Percentiles rank a stretch among this genome's conserved stretches.
Evolutionary conservation across 495 filamentous ascomycete genomes (phyloP).

Genomic region (Jackrogersella multiformis): DNA sequence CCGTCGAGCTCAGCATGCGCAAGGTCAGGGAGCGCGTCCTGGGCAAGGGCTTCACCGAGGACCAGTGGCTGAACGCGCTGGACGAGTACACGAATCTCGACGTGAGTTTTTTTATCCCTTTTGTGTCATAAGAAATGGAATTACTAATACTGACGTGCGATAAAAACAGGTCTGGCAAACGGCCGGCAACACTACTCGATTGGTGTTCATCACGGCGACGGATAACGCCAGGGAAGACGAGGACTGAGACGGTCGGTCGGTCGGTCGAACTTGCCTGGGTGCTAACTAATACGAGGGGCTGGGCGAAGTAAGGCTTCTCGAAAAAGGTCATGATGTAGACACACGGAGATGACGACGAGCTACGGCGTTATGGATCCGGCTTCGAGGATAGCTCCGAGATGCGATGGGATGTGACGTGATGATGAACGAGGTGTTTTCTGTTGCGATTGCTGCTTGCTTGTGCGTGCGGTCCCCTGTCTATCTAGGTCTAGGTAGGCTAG

Average conservation of each 20-base stretch:
- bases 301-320: neutral
- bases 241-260: conserved; percentile 11
- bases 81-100: conserved; percentile 88
- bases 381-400: conserved; percentile 5
- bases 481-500: too few relatives aligned
- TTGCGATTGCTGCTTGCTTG: neutral
- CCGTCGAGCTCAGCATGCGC: conserved; percentile 82
- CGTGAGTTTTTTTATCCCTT: conserved; percentile 67
- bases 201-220: conserved; percentile 74
- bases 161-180: conserved; percentile 89
- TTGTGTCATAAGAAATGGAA: conserved; percentile 4
- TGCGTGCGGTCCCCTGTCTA: neutral
- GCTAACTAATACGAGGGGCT: neutral
- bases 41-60: conserved; percentile 95
- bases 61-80: conserved; percentile 85
- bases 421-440: conserved; percentile 24
- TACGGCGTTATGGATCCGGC: conserved; percentile 35
- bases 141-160: conserved; percentile 17
- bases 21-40: conserved; percentile 89
- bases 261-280: too few relatives aligned
- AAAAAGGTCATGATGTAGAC: neutral
- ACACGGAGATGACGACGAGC: conserved; percentile 6
- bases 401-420: neutral
- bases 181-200: conserved; percentile 79
- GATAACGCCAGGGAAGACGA: conserved; percentile 46